Percentiles rank a stretch among this genome's conserved stretches.
Evolutionary conservation across 2,329 filamentous ascomycete species (phyloP).

Genomic region (Xylaria sp.): DNA sequence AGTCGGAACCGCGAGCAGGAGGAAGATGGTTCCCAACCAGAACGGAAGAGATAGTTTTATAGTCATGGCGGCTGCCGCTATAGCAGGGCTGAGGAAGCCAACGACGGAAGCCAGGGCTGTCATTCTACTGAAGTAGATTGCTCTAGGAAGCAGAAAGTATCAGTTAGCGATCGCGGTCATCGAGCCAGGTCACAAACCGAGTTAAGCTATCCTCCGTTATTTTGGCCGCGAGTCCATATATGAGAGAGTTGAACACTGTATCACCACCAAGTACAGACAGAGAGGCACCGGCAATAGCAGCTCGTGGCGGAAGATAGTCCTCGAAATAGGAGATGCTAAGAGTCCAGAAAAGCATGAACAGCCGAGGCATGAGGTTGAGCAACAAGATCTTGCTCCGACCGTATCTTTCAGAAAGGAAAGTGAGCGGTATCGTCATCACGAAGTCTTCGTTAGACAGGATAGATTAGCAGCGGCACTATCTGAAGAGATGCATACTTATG

Average conservation of each 20-base stretch:
- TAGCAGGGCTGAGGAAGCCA: slow-evolving; percentile 58
- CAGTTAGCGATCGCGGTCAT: slow-evolving; percentile 25
- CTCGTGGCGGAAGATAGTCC: slow-evolving; percentile 51
- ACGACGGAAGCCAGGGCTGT: slow-evolving; percentile 61
- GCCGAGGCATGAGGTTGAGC: slow-evolving; percentile 58
- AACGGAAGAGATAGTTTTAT: slow-evolving; percentile 58
- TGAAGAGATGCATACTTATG: slow-evolving; percentile 7
- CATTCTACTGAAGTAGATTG: slow-evolving; percentile 63
- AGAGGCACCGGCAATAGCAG: slow-evolving; percentile 55
- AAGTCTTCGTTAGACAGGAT: slow-evolving; percentile 54
- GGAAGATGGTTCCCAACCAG: slow-evolving; percentile 53
- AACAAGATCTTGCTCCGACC: slow-evolving; percentile 55
- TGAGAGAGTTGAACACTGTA: slow-evolving; percentile 63
- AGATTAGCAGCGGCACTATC: slow-evolving; percentile 8
- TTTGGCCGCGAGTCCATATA: slow-evolving; percentile 58
- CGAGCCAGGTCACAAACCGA: slow-evolving; percentile 43
- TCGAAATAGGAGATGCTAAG: slow-evolving; percentile 55
- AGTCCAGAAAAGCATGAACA: slow-evolving; percentile 56
- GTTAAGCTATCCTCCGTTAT: slow-evolving; percentile 57
- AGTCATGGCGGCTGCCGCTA: slow-evolving; percentile 60
- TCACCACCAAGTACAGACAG: slow-evolving; percentile 62
- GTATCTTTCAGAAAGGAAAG: slow-evolving; percentile 58
- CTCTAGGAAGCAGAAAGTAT: slow-evolving; percentile 47
- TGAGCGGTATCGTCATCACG: slow-evolving; percentile 61
- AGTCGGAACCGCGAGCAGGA: slow-evolving; percentile 51